Percentiles rank a stretch among this genome's conserved stretches.
Conservation (phyloP, 2,329 filamentous ascomycete species). For the Clonostachys rhizophaga region DNA sequence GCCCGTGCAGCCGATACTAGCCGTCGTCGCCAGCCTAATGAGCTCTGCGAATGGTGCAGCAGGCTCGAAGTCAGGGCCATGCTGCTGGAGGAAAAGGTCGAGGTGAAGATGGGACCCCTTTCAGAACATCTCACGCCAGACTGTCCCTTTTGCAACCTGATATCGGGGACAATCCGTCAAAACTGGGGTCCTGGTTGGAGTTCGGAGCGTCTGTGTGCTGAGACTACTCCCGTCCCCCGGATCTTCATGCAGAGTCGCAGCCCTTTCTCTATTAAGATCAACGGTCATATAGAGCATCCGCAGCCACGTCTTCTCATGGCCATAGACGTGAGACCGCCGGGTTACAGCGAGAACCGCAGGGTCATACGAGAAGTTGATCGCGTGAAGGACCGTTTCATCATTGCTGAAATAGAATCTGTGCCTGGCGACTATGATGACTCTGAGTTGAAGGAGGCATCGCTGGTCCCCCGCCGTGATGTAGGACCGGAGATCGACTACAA, state of each 20-base stretch:
- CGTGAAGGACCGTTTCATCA: slow-evolving; percentile 5
- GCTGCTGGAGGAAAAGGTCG: slow-evolving; percentile 1
- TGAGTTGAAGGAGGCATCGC: not conserved
- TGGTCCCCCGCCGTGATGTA: slow-evolving; percentile 1
- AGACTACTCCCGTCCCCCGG: not conserved
- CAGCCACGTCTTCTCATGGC: slow-evolving; percentile 4
- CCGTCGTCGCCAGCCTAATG: not conserved
- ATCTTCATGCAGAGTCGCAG: slow-evolving; percentile 5
- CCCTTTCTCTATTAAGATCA: not conserved
- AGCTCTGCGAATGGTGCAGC: slow-evolving; percentile 2
- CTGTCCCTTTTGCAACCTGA: slow-evolving; percentile 4
- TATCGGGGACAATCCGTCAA: not conserved
- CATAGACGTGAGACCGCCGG: slow-evolving; percentile 1
- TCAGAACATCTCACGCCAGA: not conserved
- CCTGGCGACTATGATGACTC: not conserved
- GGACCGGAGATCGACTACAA: not conserved
- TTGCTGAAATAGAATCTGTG: slow-evolving; percentile 5
- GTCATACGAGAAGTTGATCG: slow-evolving; percentile 5
- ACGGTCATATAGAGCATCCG: slow-evolving; percentile 1
- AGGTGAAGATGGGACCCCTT: slow-evolving; percentile 2
- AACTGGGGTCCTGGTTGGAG: slow-evolving; percentile 2
- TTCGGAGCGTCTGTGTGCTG: not conserved
- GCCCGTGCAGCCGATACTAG: no score
- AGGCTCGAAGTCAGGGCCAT: slow-evolving; percentile 3
- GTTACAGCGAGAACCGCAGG: slow-evolving; percentile 1